Evolutionary conservation across 23 red algal genomes (phyloP).

Genomic region (Gracilaria domingensis): DNA sequence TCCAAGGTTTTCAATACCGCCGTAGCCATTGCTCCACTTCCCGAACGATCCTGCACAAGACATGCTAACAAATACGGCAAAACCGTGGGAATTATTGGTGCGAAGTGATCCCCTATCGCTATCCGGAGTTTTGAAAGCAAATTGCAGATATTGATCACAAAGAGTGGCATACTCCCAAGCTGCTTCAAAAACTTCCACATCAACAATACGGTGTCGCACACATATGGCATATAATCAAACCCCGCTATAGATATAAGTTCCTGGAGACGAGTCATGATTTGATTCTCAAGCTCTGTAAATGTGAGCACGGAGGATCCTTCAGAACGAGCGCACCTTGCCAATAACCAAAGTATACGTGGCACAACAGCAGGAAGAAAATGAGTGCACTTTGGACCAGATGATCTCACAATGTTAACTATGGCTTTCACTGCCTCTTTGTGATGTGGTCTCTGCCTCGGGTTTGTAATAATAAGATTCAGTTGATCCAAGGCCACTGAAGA

Average conservation of each 20-base stretch:
- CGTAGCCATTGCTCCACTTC: slow-evolving; percentile 65
- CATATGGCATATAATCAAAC: slow-evolving; percentile 78
- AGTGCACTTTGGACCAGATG: slow-evolving; percentile 74
- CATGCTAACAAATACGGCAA: slow-evolving; percentile 73
- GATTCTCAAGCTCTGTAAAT: slow-evolving; percentile 68
- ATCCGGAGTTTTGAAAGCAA: slow-evolving; percentile 68
- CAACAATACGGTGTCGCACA: slow-evolving; percentile 74
- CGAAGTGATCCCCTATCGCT: slow-evolving; percentile 92
- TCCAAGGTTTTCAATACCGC: slow-evolving; percentile 78
- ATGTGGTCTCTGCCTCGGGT: slow-evolving; percentile 63
- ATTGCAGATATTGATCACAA: slow-evolving; percentile 57
- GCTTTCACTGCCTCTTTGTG: slow-evolving; percentile 86
- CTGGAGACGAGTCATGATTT: slow-evolving; percentile 78
- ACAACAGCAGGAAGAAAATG: slow-evolving; percentile 88
- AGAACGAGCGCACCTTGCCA: slow-evolving; percentile 45
- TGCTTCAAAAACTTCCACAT: slow-evolving; percentile 79
- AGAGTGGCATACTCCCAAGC: slow-evolving; percentile 18
- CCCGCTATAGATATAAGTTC: slow-evolving; percentile 81
- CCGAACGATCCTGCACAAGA: slow-evolving; percentile 55
- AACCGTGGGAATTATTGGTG: slow-evolving; percentile 67
- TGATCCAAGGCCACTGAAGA: slow-evolving; percentile 90
- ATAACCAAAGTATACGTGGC: slow-evolving; percentile 90
- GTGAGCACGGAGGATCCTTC: slow-evolving; percentile 31
- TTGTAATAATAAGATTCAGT: slow-evolving; percentile 84
- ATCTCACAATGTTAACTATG: slow-evolving; percentile 83